A percentile compares a stretch with the other conserved stretches of the same genome.
Conservation (phyloP, 148 eudicot genomes). For the Amaranthus cruentus region DNA sequence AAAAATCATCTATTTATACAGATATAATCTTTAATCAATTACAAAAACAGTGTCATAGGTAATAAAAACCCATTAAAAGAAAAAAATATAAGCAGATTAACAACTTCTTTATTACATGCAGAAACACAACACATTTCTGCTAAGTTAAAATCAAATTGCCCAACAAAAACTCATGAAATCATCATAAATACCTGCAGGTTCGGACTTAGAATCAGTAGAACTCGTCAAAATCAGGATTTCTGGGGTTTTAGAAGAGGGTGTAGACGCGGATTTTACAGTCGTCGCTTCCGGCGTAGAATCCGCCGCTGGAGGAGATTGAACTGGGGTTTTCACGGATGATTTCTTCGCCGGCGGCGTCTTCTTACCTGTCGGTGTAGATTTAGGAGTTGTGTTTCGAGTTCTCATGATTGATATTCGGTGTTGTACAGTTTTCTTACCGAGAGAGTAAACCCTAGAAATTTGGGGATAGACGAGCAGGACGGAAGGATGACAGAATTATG, state of each 20-base stretch:
- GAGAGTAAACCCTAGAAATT: slow-evolving; percentile 21
- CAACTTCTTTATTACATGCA: no score
- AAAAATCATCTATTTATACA: no score
- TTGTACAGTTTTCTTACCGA: not conserved
- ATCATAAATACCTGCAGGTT: slow-evolving; percentile 33
- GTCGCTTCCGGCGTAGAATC: slow-evolving; percentile 18
- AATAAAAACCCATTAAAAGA: no score
- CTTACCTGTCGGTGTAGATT: slow-evolving; percentile 40
- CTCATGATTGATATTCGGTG: slow-evolving; percentile 31
- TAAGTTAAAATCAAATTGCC: not conserved
- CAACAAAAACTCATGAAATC: not conserved
- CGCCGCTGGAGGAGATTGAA: slow-evolving; percentile 16
- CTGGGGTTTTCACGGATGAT: slow-evolving; percentile 39
- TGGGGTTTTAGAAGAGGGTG: slow-evolving; percentile 20
- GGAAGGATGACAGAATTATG: not conserved
- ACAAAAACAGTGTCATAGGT: no score
- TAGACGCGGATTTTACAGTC: slow-evolving; percentile 17
- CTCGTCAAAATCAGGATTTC: slow-evolving; percentile 6
- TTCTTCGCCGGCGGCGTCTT: slow-evolving; percentile 48
- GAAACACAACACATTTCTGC: no score
- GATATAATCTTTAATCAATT: no score
- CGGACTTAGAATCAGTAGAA: slow-evolving; percentile 13
- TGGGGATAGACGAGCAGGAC: not conserved
- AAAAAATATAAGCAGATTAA: not conserved
- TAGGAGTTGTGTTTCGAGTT: slow-evolving; percentile 58